Evolutionary conservation across 306 rosid species (phyloP).

Genomic region (Lithocarpus polystachyus): DNA sequence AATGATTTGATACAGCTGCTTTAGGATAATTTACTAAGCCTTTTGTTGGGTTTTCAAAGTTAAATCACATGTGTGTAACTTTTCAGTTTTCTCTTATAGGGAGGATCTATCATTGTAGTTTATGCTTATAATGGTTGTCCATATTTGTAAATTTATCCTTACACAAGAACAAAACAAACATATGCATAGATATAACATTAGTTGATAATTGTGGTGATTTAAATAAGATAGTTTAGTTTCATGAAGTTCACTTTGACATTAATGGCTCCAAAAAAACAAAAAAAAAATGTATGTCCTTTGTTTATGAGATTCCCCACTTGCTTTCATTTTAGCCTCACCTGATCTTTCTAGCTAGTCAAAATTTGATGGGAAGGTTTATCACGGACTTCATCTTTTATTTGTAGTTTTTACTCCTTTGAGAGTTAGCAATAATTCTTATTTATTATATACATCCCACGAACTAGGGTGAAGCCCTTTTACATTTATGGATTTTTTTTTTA

Average conservation of each 20-base stretch:
- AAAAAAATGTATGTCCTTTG: neutral
- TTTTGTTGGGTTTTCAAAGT: neutral
- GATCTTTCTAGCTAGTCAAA: neutral
- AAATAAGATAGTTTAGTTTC: neutral
- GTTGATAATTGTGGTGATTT: neutral
- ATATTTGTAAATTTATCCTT: neutral
- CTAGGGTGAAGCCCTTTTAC: too few relatives aligned
- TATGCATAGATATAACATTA: neutral
- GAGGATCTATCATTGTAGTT: neutral
- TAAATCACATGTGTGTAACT: neutral
- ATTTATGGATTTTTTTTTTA: neutral
- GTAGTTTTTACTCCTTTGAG: neutral
- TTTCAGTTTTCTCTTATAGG: neutral
- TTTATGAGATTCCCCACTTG: neutral
- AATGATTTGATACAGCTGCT: neutral
- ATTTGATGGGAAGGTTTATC: neutral
- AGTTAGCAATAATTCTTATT: neutral
- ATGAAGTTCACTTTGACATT: neutral
- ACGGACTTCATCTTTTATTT: neutral
- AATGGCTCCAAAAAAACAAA: neutral
- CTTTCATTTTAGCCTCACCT: neutral
- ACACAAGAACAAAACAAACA: neutral
- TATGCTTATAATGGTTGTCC: neutral
- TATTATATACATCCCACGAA: neutral
- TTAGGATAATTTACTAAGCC: neutral